phyloP scores from a whole-genome alignment of 768 basidiomycete genomes.

The Hirschioporus abietinus region DNA sequence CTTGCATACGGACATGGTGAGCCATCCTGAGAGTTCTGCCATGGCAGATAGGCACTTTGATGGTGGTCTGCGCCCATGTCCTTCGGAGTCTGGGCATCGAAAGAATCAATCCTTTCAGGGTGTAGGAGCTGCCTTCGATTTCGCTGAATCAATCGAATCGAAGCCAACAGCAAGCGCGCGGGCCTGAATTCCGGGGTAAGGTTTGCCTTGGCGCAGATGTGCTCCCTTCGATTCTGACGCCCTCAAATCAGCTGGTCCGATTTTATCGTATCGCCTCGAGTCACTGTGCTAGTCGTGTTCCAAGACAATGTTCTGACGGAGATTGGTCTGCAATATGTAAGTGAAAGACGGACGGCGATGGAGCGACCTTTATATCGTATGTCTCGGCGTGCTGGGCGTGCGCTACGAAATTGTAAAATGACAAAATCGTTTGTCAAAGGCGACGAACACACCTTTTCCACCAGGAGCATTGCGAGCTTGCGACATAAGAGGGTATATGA shows the following conservation, averaged over 20 bases:
- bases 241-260: not conserved
- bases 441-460: not conserved
- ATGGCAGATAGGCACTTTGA: too few relatives aligned
- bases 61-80: too few relatives aligned
- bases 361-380: not conserved
- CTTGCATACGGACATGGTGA: not conserved
- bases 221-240: not conserved
- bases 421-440: constrained; percentile 1
- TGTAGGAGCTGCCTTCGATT: not conserved
- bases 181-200: not conserved
- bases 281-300: not conserved
- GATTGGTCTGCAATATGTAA: not conserved
- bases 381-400: not conserved
- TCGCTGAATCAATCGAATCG: not conserved
- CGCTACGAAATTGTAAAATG: not conserved
- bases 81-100: not conserved
- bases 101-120: not conserved
- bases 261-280: not conserved
- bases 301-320: not conserved
- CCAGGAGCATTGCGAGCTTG: not conserved
- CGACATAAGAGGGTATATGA: not conserved
- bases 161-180: not conserved
- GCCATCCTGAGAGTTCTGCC: not conserved
- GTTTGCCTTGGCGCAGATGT: not conserved
- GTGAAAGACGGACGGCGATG: not conserved